Evolutionary conservation across 1,284 basidiomycete species (phyloP), one percentile per base, ranked within the genome.

Genomic region (Exsudoporus floridanus): DNA sequence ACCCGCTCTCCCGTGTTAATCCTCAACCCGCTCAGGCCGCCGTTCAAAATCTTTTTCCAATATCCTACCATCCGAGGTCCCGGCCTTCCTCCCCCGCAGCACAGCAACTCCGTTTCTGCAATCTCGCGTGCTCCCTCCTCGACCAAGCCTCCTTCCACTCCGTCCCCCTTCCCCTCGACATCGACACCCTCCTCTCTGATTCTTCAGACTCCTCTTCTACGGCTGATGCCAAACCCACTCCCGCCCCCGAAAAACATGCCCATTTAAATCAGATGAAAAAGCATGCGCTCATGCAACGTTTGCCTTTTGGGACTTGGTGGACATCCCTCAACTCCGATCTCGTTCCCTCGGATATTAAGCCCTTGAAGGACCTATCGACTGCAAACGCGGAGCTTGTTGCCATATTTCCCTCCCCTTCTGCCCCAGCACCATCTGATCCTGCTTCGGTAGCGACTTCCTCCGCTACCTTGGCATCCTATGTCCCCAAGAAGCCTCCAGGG

Each of bases 281-380:
- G 65, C 90, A 85, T 67, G 88, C 90, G 4, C 79, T 92, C 21
- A 77, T 90, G 55, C 89, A 92, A 62, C 84, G 81, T 56, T 74
- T 92, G 3, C 86, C 89, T 1, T 78, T 76, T 4, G 86, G 83
- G 28, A 84, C 87, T 55, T 89, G 83, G 73, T 92, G 88, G 84
- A 79, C 87, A 8, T 89, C 88, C n/a, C 74, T 86, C 51, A 78
- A 77, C 65, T 76, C 82, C n/a, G 72, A 77, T 46, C 55, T 63
- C 40, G 69, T 66, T 19, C 64, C 56, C 36, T 56, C 54, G 1
- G 73, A 76, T 31, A 67, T 60, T 1, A 72, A 73, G 35, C 70
- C 76, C 36, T 62, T 86, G 47, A 81, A 76, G 56, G 72, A 77
- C 51, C 62, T 88, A 7, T 68, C 75, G 14, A 82, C 82, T 12